Evolutionary conservation across 352 stramenopile species (phyloP).

Genomic region (Globisporangium lucens): DNA sequence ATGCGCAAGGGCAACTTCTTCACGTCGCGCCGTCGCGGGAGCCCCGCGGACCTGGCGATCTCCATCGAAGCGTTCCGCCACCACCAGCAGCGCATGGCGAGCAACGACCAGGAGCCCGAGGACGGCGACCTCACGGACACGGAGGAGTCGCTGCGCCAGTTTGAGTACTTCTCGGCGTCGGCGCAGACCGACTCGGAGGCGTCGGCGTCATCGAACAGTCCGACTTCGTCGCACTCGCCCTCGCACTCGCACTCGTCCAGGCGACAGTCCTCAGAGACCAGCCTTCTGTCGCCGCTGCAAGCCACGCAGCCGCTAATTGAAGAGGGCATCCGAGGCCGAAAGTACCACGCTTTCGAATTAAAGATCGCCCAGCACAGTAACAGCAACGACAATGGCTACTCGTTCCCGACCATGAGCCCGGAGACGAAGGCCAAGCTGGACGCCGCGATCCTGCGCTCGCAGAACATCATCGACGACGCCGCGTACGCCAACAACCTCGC

Average conservation of each 20-base stretch:
- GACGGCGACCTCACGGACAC: slow-evolving; percentile 35
- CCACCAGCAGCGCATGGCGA: slow-evolving; percentile 58
- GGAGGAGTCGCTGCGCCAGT: slow-evolving; percentile 38
- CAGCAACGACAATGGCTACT: neutral
- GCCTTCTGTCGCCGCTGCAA: slow-evolving; percentile 14
- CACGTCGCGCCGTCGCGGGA: slow-evolving; percentile 56
- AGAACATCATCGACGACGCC: slow-evolving; percentile 60
- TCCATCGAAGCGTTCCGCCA: slow-evolving; percentile 74
- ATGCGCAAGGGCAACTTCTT: slow-evolving; percentile 69
- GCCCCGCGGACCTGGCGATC: slow-evolving; percentile 66
- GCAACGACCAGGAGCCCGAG: slow-evolving; percentile 33
- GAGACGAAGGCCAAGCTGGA: slow-evolving; percentile 42
- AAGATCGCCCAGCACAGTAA: slow-evolving; percentile 21
- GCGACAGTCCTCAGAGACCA: slow-evolving; percentile 11
- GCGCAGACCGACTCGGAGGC: slow-evolving; percentile 8
- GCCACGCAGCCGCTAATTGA: slow-evolving; percentile 21
- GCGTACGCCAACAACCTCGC: slow-evolving; percentile 66
- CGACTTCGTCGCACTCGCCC: slow-evolving; percentile 15
- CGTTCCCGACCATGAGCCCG: slow-evolving; percentile 11
- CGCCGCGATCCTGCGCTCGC: slow-evolving; percentile 41
- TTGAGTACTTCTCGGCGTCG: slow-evolving; percentile 33
- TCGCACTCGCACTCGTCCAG: slow-evolving; percentile 25
- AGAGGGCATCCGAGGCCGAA: slow-evolving; percentile 17
- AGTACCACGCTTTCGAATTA: slow-evolving; percentile 19
- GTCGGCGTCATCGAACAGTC: neutral